phyloP scores from a whole-genome alignment of 106 monocot genomes.

The Posidonia australis region DNA sequence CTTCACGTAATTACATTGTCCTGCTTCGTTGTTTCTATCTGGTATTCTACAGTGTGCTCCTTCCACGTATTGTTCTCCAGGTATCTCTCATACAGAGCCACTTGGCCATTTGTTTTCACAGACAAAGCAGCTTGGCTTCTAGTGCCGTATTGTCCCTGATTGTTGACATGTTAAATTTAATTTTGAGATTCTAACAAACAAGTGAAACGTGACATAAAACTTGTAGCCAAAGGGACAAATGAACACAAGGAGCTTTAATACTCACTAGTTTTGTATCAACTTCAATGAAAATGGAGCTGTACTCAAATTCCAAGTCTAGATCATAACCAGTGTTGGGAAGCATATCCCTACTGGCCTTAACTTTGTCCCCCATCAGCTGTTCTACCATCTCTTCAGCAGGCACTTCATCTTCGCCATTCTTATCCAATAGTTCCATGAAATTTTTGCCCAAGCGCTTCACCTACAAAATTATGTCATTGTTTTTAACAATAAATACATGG shows the following conservation, averaged over 20 bases:
- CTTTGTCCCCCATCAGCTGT: conserved; percentile 52
- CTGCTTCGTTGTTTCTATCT: conserved; percentile 15
- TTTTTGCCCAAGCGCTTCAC: conserved; percentile 25
- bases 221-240: too few species aligned
- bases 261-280: conserved; percentile 33
- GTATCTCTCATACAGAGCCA: conserved; percentile 61
- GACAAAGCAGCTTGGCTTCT: conserved; percentile 61
- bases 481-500: too few species aligned
- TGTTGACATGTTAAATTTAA: too few species aligned
- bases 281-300: conserved; percentile 67
- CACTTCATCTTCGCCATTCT: conserved; percentile 20
- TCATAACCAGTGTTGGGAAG: conserved; percentile 50
- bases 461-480: conserved; percentile 14
- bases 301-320: conserved; percentile 50
- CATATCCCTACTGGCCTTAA: conserved; percentile 35
- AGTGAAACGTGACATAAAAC: neutral
- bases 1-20: neutral
- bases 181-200: neutral
- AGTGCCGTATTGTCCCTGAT: conserved; percentile 73
- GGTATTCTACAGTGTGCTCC: conserved; percentile 43
- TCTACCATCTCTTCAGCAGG: conserved; percentile 26
- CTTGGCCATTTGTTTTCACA: conserved; percentile 31
- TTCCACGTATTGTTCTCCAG: conserved; percentile 55
- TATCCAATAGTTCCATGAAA: conserved; percentile 31
- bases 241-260: neutral